Base-by-base conservation (phyloP, 2,329 filamentous ascomycete genomes). In the Zasmidium angulare region DNA sequence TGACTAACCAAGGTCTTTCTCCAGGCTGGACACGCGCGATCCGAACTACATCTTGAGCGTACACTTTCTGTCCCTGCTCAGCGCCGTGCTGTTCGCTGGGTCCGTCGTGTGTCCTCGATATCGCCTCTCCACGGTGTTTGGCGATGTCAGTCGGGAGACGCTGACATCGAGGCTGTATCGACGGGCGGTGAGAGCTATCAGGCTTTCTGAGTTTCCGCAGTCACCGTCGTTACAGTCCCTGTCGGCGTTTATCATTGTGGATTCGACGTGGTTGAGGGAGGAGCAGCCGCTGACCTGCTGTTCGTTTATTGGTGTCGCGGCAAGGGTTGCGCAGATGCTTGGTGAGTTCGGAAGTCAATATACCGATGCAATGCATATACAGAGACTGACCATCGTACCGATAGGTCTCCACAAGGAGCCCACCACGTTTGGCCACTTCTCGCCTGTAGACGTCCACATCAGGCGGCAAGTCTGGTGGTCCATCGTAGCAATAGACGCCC, bases 201-300 rank as follows among this genome's bases (percentile, higher is more conserved):
- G 65, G 29, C 53, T 63, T 14, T 66, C 61, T 1, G 61, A 62
- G 14, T 81, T 81, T 50, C 78, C 78, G 10, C 74, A 77, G 47
- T 79, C 74, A 53, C 73, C 78, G 4, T 78, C 78, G 10, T 63
- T 81, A 31, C 74, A 77, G 49, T 77, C 78, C 1, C 68, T 82
- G 2, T 74, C 75, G 17, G 78, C 80, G 17, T 79, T 80, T 60
- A 70, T 81, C 2, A 71, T 81, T 17, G 58, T 65, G 10, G 57
- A 65, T 46, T 63, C 60, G 19, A 64, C 61, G 21, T 69, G 79
- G 17, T 74, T 77, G 1, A 77, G 77, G 53, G 79, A 81, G 58
- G 79, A 81, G 64, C 78, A 81, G 48, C 78, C 79, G 4, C 62
- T 81, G 36, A 78, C 77, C 3, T 78, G 75, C 63, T 81, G 78